Evolutionary conservation across 2,329 filamentous ascomycete genomes (phyloP).

Genomic region (Trichoderma sp.): DNA sequence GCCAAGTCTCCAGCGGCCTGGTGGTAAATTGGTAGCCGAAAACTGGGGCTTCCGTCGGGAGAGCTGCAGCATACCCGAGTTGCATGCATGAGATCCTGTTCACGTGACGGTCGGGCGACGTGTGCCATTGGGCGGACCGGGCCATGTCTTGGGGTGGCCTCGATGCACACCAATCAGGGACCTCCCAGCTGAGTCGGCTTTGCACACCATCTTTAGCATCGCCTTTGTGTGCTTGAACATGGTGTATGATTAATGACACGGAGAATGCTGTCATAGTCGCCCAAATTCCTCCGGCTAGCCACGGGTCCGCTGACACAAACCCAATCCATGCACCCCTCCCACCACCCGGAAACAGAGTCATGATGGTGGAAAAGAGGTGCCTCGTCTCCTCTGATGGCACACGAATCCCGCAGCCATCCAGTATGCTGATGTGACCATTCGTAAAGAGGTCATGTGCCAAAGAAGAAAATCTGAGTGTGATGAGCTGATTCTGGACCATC

Average conservation of each 20-base stretch:
- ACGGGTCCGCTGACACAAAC: slow-evolving; percentile 3
- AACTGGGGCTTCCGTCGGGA: slow-evolving; percentile 35
- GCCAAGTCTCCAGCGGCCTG: slow-evolving; percentile 13
- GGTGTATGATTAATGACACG: not conserved
- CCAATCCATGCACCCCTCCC: not conserved
- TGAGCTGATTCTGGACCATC: not conserved
- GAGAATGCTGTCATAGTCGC: not conserved
- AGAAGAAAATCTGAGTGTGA: not conserved
- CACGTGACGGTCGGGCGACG: slow-evolving; percentile 39
- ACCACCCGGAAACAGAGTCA: not conserved
- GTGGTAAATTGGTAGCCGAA: slow-evolving; percentile 25
- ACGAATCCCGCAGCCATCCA: not conserved
- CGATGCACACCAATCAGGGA: slow-evolving; percentile 29
- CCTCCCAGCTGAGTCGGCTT: not conserved
- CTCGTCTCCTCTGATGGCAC: not conserved
- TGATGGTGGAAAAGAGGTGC: not conserved
- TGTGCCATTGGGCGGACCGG: slow-evolving; percentile 43
- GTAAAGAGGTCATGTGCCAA: not conserved
- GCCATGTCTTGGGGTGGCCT: slow-evolving; percentile 31
- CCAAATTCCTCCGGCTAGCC: slow-evolving; percentile 4
- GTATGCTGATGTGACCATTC: not conserved
- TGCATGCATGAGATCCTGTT: slow-evolving; percentile 36
- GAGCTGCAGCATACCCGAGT: slow-evolving; percentile 36
- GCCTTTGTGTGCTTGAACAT: not conserved
- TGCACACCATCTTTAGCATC: slow-evolving; percentile 10